These are phyloP conservation scores for Mucor piriformis DNA, from an alignment of 371 early-diverging fungal genomes.

Conservation along the genomic window DNA sequence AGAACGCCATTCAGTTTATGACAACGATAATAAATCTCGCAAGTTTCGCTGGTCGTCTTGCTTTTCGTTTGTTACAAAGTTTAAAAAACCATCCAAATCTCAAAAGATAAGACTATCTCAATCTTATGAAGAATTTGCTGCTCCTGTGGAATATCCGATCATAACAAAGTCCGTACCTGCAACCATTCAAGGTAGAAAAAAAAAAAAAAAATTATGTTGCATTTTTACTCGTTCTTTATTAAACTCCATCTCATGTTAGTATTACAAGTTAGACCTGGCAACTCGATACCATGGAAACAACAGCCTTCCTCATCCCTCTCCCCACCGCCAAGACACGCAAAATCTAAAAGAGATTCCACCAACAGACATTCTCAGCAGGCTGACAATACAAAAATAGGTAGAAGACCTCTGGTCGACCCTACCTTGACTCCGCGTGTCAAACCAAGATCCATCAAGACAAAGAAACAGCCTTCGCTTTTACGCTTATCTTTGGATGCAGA, in stretches of 20 bases:
- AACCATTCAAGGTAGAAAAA: background rate
- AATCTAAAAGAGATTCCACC: slow-evolving; percentile 19
- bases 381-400: background rate
- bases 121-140: slow-evolving; percentile 14
- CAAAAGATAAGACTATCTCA: slow-evolving; percentile 18
- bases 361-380: background rate
- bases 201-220: background rate
- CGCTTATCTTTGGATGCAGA: slow-evolving; percentile 45
- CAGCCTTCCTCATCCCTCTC: slow-evolving; percentile 22
- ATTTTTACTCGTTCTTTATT: background rate
- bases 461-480: slow-evolving; percentile 25
- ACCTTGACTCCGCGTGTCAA: slow-evolving; percentile 13
- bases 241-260: background rate
- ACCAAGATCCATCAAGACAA: slow-evolving; percentile 17
- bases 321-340: slow-evolving; percentile 29
- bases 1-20: background rate
- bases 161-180: background rate
- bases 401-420: slow-evolving; percentile 15
- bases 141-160: background rate
- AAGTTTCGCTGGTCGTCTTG: slow-evolving; percentile 37
- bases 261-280: background rate
- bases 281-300: background rate
- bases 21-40: slow-evolving; percentile 9
- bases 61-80: slow-evolving; percentile 28
- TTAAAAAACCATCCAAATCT: slow-evolving; percentile 19